These are phyloP conservation scores for Fusarium denticulatum DNA, from an alignment of 2,329 filamentous ascomycete species.

Conservation along the genomic window DNA sequence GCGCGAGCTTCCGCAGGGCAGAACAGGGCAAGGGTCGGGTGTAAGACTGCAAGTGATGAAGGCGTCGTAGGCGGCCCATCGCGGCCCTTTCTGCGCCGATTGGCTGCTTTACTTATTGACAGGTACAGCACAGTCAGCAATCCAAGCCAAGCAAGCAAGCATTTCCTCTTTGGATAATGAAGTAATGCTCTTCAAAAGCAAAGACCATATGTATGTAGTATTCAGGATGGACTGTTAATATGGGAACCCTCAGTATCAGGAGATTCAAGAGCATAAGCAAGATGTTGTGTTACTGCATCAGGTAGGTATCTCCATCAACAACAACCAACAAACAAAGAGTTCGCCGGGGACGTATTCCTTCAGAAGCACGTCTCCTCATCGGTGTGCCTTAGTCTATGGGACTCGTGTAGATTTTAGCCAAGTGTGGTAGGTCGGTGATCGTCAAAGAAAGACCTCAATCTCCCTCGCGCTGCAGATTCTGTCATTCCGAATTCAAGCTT, in stretches of 20 bases:
- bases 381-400: neutral
- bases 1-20: conserved; percentile 12
- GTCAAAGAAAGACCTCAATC: conserved; percentile 11
- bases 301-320: neutral
- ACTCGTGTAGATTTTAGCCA: conserved; percentile 3
- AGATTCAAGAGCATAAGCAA: neutral
- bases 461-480: conserved; percentile 18
- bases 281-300: neutral
- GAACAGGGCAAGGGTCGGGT: conserved; percentile 12
- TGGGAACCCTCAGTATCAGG: neutral
- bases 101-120: conserved; percentile 7
- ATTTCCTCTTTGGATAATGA: neutral
- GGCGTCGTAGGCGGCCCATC: neutral
- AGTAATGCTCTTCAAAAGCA: neutral
- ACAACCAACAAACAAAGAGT: neutral
- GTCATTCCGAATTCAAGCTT: conserved; percentile 9
- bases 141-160: conserved; percentile 1
- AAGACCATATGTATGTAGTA: neutral
- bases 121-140: neutral
- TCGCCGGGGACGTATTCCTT: conserved; percentile 5
- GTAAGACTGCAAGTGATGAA: conserved; percentile 1
- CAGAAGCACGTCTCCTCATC: conserved; percentile 9
- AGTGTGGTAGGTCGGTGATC: conserved; percentile 11
- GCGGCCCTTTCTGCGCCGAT: conserved; percentile 13
- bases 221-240: neutral